Evolutionary conservation across 306 rosid species (phyloP).

Genomic region (Astragalus glycyphyllos): DNA sequence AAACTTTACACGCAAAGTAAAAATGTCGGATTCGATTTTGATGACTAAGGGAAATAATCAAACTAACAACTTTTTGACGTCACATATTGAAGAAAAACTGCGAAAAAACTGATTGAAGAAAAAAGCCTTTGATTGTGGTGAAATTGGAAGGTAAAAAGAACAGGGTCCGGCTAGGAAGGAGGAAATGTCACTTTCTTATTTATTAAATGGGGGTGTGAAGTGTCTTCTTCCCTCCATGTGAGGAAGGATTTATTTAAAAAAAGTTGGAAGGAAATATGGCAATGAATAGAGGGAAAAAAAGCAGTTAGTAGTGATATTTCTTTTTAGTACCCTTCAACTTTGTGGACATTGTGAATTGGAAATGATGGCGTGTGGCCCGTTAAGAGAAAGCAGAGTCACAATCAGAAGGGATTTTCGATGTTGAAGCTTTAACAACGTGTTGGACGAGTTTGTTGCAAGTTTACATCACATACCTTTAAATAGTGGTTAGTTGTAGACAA

Average conservation of each 20-base stretch:
- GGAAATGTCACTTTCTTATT: slow-evolving; percentile 42
- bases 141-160: slow-evolving; percentile 18
- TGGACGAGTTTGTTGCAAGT: slow-evolving; percentile 36
- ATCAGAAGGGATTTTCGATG: slow-evolving; percentile 38
- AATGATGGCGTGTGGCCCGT: slow-evolving; percentile 29
- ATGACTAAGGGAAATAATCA: too few relatives aligned
- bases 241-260: slow-evolving; percentile 7
- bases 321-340: slow-evolving; percentile 25
- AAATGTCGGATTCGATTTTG: too few relatives aligned
- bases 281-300: slow-evolving; percentile 34
- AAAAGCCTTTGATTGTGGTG: slow-evolving; percentile 38
- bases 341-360: slow-evolving; percentile 54
- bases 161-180: neutral
- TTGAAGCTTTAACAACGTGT: slow-evolving; percentile 33
- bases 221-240: slow-evolving; percentile 40
- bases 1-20: too few relatives aligned
- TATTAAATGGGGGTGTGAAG: neutral
- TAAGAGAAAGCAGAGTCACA: slow-evolving; percentile 37
- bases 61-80: too few relatives aligned
- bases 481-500: neutral
- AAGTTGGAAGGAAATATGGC: slow-evolving; percentile 23
- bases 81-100: neutral
- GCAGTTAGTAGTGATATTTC: slow-evolving; percentile 32
- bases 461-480: slow-evolving; percentile 16
- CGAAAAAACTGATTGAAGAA: neutral